Conservation (phyloP, 805 yeast species). For the Starmerella stellata region DNA sequence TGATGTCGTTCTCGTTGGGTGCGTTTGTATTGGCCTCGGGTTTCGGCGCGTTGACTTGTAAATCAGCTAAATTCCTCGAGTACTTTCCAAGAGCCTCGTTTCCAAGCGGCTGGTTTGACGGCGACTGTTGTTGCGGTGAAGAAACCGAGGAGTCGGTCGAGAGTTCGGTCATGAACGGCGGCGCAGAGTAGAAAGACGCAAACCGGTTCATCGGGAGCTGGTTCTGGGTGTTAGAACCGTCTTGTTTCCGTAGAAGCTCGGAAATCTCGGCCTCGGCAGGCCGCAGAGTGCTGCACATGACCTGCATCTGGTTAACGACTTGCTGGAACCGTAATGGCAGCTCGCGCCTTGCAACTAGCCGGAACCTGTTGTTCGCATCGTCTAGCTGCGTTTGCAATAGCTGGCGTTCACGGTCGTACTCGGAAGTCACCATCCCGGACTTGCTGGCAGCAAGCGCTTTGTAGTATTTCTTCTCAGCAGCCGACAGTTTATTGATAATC, state of each 20-base stretch:
- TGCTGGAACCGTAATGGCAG: conserved; percentile 7
- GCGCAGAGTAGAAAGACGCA: too few species aligned
- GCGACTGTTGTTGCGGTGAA: too few species aligned
- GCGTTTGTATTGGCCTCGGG: too few species aligned
- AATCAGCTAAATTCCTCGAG: too few species aligned
- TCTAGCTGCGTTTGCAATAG: conserved; percentile 6
- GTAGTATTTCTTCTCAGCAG: conserved; percentile 13
- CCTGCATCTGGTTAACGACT: conserved; percentile 3
- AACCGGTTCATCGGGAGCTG: too few species aligned
- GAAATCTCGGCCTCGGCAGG: background rate
- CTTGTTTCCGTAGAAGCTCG: background rate
- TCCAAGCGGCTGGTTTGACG: too few species aligned
- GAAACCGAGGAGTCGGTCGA: too few species aligned
- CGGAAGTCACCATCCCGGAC: background rate
- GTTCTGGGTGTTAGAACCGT: too few species aligned
- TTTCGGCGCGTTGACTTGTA: too few species aligned
- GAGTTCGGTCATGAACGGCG: too few species aligned
- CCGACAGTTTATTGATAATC: conserved; percentile 1
- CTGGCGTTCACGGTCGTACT: conserved; percentile 6
- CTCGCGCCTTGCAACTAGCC: background rate
- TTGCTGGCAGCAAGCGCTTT: conserved; percentile 10
- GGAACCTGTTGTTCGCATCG: conserved; percentile 2
- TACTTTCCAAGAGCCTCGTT: too few species aligned
- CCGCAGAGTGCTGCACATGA: conserved; percentile 3
- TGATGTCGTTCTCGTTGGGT: too few species aligned